Evolutionary conservation across 2,329 filamentous ascomycete genomes (phyloP), one percentile per base, ranked within the genome.

Genomic region (Neopestalotiopsis sp.): DNA sequence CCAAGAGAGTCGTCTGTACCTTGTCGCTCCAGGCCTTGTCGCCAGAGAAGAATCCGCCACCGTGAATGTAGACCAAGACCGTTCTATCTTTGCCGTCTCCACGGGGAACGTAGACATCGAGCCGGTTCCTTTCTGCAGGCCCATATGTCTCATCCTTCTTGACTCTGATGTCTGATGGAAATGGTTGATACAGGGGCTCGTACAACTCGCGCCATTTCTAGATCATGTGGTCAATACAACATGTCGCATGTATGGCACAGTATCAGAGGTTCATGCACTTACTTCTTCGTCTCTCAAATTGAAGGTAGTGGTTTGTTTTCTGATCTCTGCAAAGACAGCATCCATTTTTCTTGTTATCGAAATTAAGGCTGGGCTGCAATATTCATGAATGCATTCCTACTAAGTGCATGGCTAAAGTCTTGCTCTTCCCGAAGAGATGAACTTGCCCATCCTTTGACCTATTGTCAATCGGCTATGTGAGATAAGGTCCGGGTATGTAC

Each of bases 1-100:
- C 13, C 5, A n/a, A 3, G 14, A 2, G 32, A 12, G 3, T 20
- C 10, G 3, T 13, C 61, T 20, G n/a, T 28, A 63, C 61, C 61
- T 63, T 63, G 42, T 63, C 61, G n/a, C 61, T 63, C 61, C 61
- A 63, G 12, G 28, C 61, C 30, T 63, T 63, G 30, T 34, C 61
- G 5, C 61, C 61, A 63, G 30, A 34, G 61, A 63, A 63, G 38
- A 63, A 63, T 7, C 61, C 61, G 6, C 61, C 61, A 38, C 61
- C 61, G 6, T 63, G 61, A 12, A 63, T 5, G 2, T 63, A 63
- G 1, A 42, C 6, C 13, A 63, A 6, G 4, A 63, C 61, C 1
- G 61, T 20, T 12, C n/a, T 63, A 3, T 34, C 61, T 12, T 5
- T 40, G 4, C 17, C 61, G 2, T 45, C 61, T 6, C 12, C 61